Evolutionary conservation across 495 filamentous ascomycete species (phyloP), one percentile per base, ranked within the genome.

Genomic region (Talaromyces adpressus): DNA sequence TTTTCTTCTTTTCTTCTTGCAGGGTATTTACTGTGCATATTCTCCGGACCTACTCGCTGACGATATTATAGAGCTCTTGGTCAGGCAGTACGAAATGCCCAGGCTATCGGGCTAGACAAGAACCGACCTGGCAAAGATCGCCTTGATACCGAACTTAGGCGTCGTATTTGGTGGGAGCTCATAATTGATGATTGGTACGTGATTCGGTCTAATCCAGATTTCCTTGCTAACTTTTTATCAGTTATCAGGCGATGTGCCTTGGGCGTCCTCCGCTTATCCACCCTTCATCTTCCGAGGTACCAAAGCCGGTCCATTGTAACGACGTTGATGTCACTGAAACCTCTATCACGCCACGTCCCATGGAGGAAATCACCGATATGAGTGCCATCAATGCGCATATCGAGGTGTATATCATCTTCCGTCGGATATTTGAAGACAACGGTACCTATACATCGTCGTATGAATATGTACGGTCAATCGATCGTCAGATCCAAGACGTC

Each of bases 111-210:
- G 6, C 23, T 60, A 20, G 58, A 60, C 12, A 60, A 60, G 34
- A 27, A 60, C 12, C 23, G 18, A 16, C 58, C 34, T 29, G 58
- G 58, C 58, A 60, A 60, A 60, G 22, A 60, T 20, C 23, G 58
- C 22, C 36, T 47, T 16, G 58, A 60, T 39, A 60, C 58, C 12
- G 58, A 60, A 60, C 52, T 63, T 12, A 54, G 62, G 36, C 62
- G 62, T 56, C 62, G 62, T n/a, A 51, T 57, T 20, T 63, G 62
- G 62, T 63, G 62, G 62, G 62, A 47, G 20, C 62, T 63, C 16
- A 25, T 53, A 22, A 45, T 63, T 12, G 18, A 34, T 56, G 62
- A 63, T 41, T 39, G 27, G 62, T 63, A 23, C 5, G 62, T 63
- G 9, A 22, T 32, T 32, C 29, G 18, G 12, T 27, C 52, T 63